Conservation (phyloP, 495 filamentous ascomycete species). For the Lasiosphaeriaceae sp. region DNA sequence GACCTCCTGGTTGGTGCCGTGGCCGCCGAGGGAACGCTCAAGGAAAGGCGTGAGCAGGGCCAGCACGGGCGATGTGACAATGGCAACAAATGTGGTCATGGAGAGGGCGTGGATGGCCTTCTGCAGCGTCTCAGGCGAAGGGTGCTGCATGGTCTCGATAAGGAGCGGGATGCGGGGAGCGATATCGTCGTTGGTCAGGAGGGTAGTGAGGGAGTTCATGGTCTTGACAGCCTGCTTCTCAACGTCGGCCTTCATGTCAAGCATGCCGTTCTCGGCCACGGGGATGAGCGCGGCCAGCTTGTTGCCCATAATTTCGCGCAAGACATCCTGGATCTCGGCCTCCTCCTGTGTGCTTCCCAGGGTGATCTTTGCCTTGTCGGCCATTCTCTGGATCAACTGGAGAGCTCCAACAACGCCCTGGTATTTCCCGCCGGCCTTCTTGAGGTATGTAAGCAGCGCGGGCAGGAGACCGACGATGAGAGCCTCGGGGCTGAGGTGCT, state of each 20-base stretch:
- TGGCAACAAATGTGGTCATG: constrained; percentile 96
- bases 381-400: constrained; percentile 80
- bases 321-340: constrained; percentile 76
- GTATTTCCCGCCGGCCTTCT: constrained; percentile 85
- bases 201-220: constrained; percentile 83
- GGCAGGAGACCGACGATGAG: constrained; percentile 77
- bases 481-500: constrained; percentile 71
- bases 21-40: constrained; percentile 86
- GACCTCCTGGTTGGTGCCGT: constrained; percentile 87
- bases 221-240: constrained; percentile 84
- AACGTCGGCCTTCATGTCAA: constrained; percentile 89
- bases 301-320: constrained; percentile 88
- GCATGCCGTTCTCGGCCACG: constrained; percentile 88
- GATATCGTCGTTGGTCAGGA: constrained; percentile 96
- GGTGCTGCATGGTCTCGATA: constrained; percentile 92
- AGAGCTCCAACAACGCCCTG: constrained; percentile 88
- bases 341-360: constrained; percentile 72
- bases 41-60: constrained; percentile 95
- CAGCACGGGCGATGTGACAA: constrained; percentile 95
- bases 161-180: constrained; percentile 87
- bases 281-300: constrained; percentile 88
- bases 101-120: constrained; percentile 96
- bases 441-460: constrained; percentile 65
- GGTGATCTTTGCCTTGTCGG: constrained; percentile 84
- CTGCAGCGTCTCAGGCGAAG: constrained; percentile 79